phyloP scores from a whole-genome alignment of 2,329 filamentous ascomycete species.

The Aspergillus terreus region DNA sequence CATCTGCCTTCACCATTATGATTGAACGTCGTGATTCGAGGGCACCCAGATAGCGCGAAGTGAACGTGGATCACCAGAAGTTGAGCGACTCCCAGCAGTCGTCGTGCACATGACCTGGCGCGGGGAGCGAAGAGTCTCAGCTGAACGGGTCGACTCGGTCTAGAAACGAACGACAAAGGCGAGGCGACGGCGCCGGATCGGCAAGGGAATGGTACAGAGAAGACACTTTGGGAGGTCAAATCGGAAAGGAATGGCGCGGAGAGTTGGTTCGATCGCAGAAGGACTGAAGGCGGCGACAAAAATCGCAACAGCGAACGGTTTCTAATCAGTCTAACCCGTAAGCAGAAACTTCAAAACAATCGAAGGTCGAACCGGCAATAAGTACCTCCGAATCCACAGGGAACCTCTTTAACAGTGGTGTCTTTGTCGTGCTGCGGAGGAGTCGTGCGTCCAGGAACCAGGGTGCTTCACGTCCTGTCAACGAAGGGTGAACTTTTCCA shows the following conservation, averaged over 20 bases:
- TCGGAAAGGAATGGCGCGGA: neutral
- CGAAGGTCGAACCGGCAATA: neutral
- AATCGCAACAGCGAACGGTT: neutral
- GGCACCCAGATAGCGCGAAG: constrained; percentile 7
- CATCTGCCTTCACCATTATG: constrained; percentile 66
- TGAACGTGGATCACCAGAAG: constrained; percentile 10
- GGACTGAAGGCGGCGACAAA: neutral
- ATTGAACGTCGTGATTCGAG: constrained; percentile 5
- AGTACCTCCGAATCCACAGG: neutral
- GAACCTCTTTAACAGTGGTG: no score
- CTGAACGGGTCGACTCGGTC: constrained; percentile 1
- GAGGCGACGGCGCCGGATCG: neutral
- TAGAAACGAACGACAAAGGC: neutral
- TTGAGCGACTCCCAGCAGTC: constrained; percentile 2
- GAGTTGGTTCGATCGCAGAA: neutral
- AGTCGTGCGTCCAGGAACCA: no score
- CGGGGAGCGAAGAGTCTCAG: neutral
- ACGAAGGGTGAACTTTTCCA: constrained; percentile 5
- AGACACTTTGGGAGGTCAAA: neutral
- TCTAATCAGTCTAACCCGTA: neutral
- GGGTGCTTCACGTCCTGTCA: neutral
- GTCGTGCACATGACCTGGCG: constrained; percentile 20
- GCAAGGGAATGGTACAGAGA: neutral
- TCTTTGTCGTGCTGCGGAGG: no score
- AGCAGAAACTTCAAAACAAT: neutral